Base-by-base conservation (phyloP, 2,329 filamentous ascomycete species). In the Endoconidiophora laricicola region DNA sequence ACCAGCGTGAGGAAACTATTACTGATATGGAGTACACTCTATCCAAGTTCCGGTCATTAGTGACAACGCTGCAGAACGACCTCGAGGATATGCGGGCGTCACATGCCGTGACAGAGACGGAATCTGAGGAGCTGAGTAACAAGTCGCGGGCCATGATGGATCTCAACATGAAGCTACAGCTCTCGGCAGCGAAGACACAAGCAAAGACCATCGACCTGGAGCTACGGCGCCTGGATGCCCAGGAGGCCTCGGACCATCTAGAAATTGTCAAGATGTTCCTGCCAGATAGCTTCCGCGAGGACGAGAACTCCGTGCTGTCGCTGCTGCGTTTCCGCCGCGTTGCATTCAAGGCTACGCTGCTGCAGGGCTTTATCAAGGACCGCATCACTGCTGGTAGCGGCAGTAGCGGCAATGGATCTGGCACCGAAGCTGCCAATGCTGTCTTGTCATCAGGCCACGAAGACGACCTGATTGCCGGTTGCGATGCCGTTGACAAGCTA, bases 71-170 rank as follows among this genome's bases (percentile, higher is more conserved):
- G 54, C 87, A 95, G 63, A 79, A 72, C 56, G 87, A 94, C 61
- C 69, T 96, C 56, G 85, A 94, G 58, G 88, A 96, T 59, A 90
- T 95, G 74, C 79, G 86, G 53, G 85, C 88, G 10, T 93, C 87
- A 3, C 86, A 93, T 59, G 86, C 88, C 42, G 83, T 96, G 57
- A 93, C 87, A 1, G 91, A 96, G 63, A 82, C 82, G 14, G 88
- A 96, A 62, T 87, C 90, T 1, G 87, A 88, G 61, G 86, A 96
- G 62, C 76, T 96, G 50, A 88, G 81, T 56, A 84, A 78, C 58
- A 83, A 86, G 55, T 94, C 90, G 42, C 79, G 87, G 55, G 87
- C 90, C 49, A 94, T 98, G 82, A 84, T 94, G 77, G 90, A 98
- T 60, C 74, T 98, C 43, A 96, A 96, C 64, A 77, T 90, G 74